A percentile compares a stretch with the other conserved stretches of the same genome.
phyloP scores from a whole-genome alignment of 495 filamentous ascomycete species.

The Trichoderma gamsii region DNA sequence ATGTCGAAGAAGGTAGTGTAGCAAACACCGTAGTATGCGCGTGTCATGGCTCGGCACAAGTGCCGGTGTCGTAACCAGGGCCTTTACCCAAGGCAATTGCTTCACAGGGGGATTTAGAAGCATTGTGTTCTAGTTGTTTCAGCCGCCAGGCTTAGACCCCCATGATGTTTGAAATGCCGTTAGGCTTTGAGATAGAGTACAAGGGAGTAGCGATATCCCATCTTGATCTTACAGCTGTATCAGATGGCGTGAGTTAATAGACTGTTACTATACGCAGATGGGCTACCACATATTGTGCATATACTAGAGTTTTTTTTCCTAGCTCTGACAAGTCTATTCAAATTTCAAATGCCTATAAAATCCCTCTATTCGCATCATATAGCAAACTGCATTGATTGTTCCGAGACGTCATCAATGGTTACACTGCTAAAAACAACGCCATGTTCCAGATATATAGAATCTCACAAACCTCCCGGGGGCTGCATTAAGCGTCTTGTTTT shows the following conservation, averaged over 20 bases:
- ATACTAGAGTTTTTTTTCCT: not conserved
- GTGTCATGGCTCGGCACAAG: too few species aligned
- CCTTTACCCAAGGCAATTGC: too few species aligned
- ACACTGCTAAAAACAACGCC: constrained; percentile 16
- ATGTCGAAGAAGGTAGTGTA: not conserved
- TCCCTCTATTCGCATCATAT: not conserved
- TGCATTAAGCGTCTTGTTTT: constrained; percentile 20
- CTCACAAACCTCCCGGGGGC: not conserved
- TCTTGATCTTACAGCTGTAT: too few species aligned
- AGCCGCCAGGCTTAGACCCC: too few species aligned
- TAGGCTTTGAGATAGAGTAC: too few species aligned
- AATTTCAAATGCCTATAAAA: not conserved
- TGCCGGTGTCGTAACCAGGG: too few species aligned
- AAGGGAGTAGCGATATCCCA: not conserved
- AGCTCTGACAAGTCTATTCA: not conserved
- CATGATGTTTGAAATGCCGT: too few species aligned
- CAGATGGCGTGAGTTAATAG: too few species aligned
- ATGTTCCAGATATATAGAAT: constrained; percentile 7
- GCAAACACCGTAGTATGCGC: too few species aligned
- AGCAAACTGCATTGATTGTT: not conserved
- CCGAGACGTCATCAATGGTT: constrained; percentile 1
- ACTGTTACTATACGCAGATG: not conserved
- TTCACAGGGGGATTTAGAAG: too few species aligned
- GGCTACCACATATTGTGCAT: not conserved
- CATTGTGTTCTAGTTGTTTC: too few species aligned